Evolutionary conservation across 2,329 filamentous ascomycete genomes (phyloP), one percentile per base, ranked within the genome.

Genomic region (Phoma sp.): DNA sequence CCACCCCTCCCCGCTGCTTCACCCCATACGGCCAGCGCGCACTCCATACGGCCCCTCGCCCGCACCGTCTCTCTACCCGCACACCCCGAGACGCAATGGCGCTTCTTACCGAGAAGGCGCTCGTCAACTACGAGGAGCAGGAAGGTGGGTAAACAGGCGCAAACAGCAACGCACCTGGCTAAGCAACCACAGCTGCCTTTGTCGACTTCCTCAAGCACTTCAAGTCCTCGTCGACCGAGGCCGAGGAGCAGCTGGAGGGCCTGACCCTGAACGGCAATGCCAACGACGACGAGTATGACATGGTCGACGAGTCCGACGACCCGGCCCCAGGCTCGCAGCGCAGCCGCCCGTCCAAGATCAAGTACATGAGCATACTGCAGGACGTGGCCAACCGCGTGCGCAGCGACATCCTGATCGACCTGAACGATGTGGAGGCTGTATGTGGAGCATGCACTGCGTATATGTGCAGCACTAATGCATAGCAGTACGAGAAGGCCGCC

Each of bases 281-380:
- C 65, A 83, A 91, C 34, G 92, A 89, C 76, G 93, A 96, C 69
- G 92, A 96, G 68, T 91, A 96, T 74, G 92, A 97, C 69, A 91
- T 96, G 71, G 92, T 96, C 87, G 91, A 96, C 72, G 89, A 93
- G 66, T 84, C 87, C 57, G 88, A 91, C 59, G 85, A 86, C 47
- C 80, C 67, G 28, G 81, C 15, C 79, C 80, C 83, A 40, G 65
- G 78, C 76, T 66, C 75, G 34, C 71, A 66, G 55, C 67, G 81
- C 57, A 66, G 39, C 57, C 58, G 58, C 38, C 65, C 63, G 66
- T 87, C 87, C 32, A 91, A 89, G 72, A 80, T 88, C 74, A 98
- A 98, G 78, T 99, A 99, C 78, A 88, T 90, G 82, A 85, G 91
- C 48, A 82, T 93, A 72, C 81, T 99, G 69, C 93, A 97, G 74